Evolutionary conservation across 2,329 filamentous ascomycete genomes (phyloP).

Genomic region (Furcasterigmium sp.): DNA sequence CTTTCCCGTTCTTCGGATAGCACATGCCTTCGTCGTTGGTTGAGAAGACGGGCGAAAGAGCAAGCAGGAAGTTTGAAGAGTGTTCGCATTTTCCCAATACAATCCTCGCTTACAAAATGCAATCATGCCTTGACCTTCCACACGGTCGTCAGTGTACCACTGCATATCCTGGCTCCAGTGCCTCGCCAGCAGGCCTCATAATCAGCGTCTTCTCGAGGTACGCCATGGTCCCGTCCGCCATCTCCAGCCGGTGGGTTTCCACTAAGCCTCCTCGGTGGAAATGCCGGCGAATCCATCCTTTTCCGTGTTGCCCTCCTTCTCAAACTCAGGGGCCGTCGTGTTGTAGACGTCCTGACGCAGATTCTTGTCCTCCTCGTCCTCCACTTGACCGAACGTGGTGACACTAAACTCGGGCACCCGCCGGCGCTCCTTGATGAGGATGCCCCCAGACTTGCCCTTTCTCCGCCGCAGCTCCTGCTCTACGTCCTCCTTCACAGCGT

Average conservation of each 20-base stretch:
- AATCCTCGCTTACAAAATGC: conserved; percentile 1
- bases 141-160: too few relatives aligned
- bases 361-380: conserved; percentile 34
- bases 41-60: too few relatives aligned
- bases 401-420: conserved; percentile 49
- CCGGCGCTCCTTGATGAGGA: conserved; percentile 22
- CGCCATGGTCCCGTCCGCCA: too few relatives aligned
- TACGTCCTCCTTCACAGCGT: conserved; percentile 40
- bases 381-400: conserved; percentile 46
- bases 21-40: too few relatives aligned
- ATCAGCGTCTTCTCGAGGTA: too few relatives aligned
- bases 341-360: conserved; percentile 13
- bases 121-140: background rate
- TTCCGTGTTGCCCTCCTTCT: background rate
- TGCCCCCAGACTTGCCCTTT: conserved; percentile 10
- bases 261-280: conserved; percentile 1
- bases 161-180: too few relatives aligned
- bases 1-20: too few relatives aligned
- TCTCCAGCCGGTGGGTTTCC: background rate
- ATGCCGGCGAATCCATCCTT: conserved; percentile 3
- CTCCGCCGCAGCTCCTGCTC: conserved; percentile 40
- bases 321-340: conserved; percentile 9
- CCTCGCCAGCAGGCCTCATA: too few relatives aligned
- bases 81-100: background rate
- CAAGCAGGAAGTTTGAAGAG: too few relatives aligned